Base-by-base conservation (phyloP, 2,329 filamentous ascomycete species). In the Talaromyces sp. region DNA sequence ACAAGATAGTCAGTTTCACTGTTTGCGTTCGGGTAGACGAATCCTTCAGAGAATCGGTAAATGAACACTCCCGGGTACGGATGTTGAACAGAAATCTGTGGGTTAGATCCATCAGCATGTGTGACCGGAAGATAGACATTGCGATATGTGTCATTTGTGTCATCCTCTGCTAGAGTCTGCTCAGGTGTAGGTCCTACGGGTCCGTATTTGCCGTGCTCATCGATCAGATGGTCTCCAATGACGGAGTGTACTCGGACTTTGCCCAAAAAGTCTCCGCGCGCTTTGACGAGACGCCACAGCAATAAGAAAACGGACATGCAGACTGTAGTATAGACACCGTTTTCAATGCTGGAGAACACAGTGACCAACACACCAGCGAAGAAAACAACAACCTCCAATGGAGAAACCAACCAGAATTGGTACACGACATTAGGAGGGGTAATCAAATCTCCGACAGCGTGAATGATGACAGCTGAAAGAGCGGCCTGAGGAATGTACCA, bases 11-110 rank as follows among this genome's bases (percentile, higher is more conserved):
- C 93, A 64, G 97, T 86, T 69, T 96, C 93, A 75, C 92, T 89
- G 72, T 92, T 92, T 22, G 93, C 93, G 71, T 97, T 99, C 66
- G 94, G 92, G 73, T 98, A 99, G 79, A 95, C 96, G 84, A 96
- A 97, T 50, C 93, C 92, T 80, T 98, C 94, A 0, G 90, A 88
- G 78, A 97, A 97, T 52, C 94, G 89, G 81, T 96, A 98, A 73
- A 98, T 96, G 79, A 98, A 96, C 69, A 99, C 86, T 61, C 95
- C 95, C 0, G 94, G 94, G 72, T 95, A 92, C 0, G 95, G 93
- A 63, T 87, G 87, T 67, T 91, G 84, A n/a, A 96, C 83, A 11
- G 90, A 85, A 56, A 98, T 84, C 31, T 89, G 84, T 0, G 94
- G 94, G 76, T 98, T 98, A 1, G 92, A 93, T 35, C 94, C 94